Percentiles rank a stretch among this genome's conserved stretches.
These are phyloP conservation scores for Psilocybe tampanensis DNA, from an alignment of 768 basidiomycete species.

Conservation along the genomic window DNA sequence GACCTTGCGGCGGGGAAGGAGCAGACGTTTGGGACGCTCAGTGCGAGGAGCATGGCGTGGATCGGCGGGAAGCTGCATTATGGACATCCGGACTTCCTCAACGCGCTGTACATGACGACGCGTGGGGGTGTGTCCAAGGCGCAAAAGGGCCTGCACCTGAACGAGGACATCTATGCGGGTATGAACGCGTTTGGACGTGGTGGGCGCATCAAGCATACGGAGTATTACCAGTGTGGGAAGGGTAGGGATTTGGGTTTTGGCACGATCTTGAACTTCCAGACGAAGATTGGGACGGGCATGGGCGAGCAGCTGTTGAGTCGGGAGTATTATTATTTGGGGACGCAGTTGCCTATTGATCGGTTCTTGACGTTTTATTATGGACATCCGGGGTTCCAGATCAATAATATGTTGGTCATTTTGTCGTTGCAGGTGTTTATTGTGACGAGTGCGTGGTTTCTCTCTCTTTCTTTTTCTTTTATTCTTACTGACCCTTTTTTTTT, in stretches of 20 bases:
- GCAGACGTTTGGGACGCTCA: conserved; percentile 97
- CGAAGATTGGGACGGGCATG: conserved; percentile 99
- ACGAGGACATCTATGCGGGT: conserved; percentile 99
- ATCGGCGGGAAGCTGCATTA: conserved; percentile 99
- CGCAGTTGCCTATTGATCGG: conserved; percentile 95
- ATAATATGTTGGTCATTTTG: conserved; percentile 98
- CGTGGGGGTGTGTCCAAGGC: conserved; percentile 99
- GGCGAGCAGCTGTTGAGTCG: conserved; percentile 99
- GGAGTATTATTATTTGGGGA: conserved; percentile 98
- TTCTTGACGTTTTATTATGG: conserved; percentile 99
- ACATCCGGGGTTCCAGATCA: conserved; percentile 99
- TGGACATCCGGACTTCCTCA: conserved; percentile 99
- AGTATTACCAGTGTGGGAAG: conserved; percentile 99
- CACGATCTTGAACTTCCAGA: conserved; percentile 99
- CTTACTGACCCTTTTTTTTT: conserved; percentile 15
- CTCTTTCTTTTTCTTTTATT: neutral
- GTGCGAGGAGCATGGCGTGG: conserved; percentile 95
- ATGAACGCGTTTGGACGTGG: conserved; percentile 99
- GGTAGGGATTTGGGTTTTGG: conserved; percentile 99
- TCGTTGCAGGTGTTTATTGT: conserved; percentile 96
- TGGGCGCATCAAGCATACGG: conserved; percentile 97
- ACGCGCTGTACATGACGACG: conserved; percentile 96
- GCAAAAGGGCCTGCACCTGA: conserved; percentile 98
- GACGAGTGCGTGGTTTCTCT: conserved; percentile 61
- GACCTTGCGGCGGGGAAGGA: conserved; percentile 99